These are phyloP conservation scores for Myrica gale DNA, from an alignment of 306 rosid genomes.

Conservation along the genomic window DNA sequence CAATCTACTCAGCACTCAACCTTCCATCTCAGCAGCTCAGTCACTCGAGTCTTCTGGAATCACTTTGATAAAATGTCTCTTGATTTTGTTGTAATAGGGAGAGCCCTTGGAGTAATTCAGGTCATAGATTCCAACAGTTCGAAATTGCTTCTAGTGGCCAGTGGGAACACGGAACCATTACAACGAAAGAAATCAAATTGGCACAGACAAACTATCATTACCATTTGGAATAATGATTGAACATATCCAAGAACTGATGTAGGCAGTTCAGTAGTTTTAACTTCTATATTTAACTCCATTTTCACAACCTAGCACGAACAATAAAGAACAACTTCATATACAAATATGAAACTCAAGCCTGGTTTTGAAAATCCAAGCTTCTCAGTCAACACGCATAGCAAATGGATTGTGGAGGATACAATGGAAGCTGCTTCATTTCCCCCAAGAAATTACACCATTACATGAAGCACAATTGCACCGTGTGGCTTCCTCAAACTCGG, in stretches of 20 bases:
- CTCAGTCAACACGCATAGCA: neutral
- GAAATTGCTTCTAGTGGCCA: no score
- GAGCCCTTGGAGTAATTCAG: no score
- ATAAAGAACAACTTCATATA: neutral
- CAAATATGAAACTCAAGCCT: neutral
- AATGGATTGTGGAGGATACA: neutral
- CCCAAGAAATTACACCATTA: neutral
- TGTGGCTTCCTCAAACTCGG: constrained; percentile 11
- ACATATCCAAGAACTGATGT: neutral
- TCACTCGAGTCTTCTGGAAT: no score
- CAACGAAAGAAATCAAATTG: neutral
- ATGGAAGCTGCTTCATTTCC: constrained; percentile 3
- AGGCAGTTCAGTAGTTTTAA: neutral
- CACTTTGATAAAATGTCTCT: no score
- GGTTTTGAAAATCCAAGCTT: neutral
- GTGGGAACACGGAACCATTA: neutral
- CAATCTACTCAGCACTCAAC: no score
- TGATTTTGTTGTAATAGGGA: no score
- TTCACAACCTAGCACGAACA: neutral
- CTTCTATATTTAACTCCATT: neutral
- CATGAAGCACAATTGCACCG: neutral
- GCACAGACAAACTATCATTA: neutral
- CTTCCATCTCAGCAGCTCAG: no score
- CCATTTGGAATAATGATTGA: neutral
- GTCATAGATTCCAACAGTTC: no score